Percentiles rank a stretch among this genome's conserved stretches.
phyloP scores from a whole-genome alignment of 1,284 basidiomycete genomes.

The Leccinum pachyderme region DNA sequence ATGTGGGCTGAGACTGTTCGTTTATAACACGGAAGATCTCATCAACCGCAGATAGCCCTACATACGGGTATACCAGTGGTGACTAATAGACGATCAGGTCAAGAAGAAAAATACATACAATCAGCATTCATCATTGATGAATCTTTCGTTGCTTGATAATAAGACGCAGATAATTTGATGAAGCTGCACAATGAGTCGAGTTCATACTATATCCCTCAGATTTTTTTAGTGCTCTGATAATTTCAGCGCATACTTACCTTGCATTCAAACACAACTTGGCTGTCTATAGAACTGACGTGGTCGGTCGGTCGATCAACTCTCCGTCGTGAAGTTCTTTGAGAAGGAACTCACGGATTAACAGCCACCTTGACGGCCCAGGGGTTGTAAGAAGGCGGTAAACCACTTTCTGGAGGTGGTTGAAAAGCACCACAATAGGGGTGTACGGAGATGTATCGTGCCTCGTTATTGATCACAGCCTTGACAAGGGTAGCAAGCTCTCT shows the following conservation, averaged over 20 bases:
- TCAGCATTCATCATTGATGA: slow-evolving; percentile 67
- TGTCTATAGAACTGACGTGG: slow-evolving; percentile 55
- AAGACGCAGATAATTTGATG: slow-evolving; percentile 71
- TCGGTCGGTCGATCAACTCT: neutral
- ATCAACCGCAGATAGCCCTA: slow-evolving; percentile 67
- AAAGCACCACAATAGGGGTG: slow-evolving; percentile 77
- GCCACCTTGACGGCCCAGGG: slow-evolving; percentile 63
- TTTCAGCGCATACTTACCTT: slow-evolving; percentile 45
- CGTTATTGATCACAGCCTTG: slow-evolving; percentile 75
- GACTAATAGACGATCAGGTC: neutral
- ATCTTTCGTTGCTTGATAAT: slow-evolving; percentile 69
- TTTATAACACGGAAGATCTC: slow-evolving; percentile 73
- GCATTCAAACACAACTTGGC: slow-evolving; percentile 73
- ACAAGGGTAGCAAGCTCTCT: slow-evolving; percentile 58
- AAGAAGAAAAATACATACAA: slow-evolving; percentile 42
- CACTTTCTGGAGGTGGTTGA: slow-evolving; percentile 73
- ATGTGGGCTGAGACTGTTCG: slow-evolving; percentile 72
- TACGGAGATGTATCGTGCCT: slow-evolving; percentile 69
- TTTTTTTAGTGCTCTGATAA: neutral
- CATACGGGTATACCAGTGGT: neutral
- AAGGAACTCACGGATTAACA: slow-evolving; percentile 61
- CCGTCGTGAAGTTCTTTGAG: neutral
- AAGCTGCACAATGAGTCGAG: slow-evolving; percentile 75
- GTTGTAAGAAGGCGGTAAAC: slow-evolving; percentile 59
- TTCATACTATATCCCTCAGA: slow-evolving; percentile 52